Conservation (phyloP, 1,139 yeast species). For the Blastobotrys petasosporus region DNA sequence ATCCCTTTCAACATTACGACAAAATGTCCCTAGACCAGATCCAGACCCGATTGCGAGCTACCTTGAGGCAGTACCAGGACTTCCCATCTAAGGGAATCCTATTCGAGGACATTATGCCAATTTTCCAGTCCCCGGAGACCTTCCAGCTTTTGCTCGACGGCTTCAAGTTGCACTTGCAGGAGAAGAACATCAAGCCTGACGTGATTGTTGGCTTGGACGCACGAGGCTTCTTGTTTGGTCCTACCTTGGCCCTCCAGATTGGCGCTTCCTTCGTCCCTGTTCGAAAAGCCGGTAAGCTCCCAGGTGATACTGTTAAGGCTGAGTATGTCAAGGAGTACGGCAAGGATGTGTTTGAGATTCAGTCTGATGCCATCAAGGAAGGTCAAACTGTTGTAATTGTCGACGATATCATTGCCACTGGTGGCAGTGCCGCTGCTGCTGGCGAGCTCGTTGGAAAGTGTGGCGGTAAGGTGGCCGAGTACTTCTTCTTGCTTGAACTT, state of each 20-base stretch:
- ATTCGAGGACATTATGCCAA: conserved; percentile 93
- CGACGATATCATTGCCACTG: conserved; percentile 96
- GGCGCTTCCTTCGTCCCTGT: conserved; percentile 91
- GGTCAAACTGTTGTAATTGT: conserved; percentile 81
- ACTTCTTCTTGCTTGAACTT: conserved; percentile 84
- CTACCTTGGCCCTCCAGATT: conserved; percentile 82
- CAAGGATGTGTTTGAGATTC: conserved; percentile 79
- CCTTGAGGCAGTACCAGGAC: conserved; percentile 68
- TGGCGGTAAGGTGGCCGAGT: conserved; percentile 71
- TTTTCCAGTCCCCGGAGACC: conserved; percentile 72
- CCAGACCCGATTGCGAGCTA: conserved; percentile 24
- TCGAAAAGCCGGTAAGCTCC: conserved; percentile 91
- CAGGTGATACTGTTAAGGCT: conserved; percentile 73
- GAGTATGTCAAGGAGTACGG: conserved; percentile 91
- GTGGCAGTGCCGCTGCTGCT: conserved; percentile 93
- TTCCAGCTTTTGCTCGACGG: conserved; percentile 80
- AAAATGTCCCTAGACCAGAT: conserved; percentile 9
- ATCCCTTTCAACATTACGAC: neutral
- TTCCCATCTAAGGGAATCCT: conserved; percentile 91
- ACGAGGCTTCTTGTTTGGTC: conserved; percentile 95
- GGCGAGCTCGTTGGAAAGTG: conserved; percentile 69
- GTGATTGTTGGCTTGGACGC: conserved; percentile 93
- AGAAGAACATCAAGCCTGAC: conserved; percentile 58
- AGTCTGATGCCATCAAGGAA: conserved; percentile 69
- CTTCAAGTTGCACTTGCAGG: conserved; percentile 66